These are phyloP conservation scores for Penicillium bovifimosum DNA, from an alignment of 495 filamentous ascomycete species.

Conservation along the genomic window DNA sequence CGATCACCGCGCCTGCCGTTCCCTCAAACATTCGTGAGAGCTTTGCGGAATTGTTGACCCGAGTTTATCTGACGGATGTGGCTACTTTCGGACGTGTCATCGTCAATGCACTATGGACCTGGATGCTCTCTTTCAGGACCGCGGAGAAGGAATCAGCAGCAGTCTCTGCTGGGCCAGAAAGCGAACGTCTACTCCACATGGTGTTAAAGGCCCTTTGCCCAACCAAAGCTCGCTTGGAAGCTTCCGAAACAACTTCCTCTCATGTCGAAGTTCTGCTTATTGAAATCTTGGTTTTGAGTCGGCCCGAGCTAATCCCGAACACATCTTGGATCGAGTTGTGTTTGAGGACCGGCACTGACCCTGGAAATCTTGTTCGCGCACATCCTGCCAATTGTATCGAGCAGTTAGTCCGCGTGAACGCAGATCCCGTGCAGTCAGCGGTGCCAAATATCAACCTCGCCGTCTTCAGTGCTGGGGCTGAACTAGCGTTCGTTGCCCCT, in stretches of 20 bases:
- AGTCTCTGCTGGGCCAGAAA: constrained; percentile 59
- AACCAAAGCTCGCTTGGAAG: constrained; percentile 31
- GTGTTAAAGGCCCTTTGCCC: constrained; percentile 70
- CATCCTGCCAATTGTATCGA: constrained; percentile 45
- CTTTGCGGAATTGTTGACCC: constrained; percentile 52
- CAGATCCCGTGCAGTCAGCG: constrained; percentile 38
- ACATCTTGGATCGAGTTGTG: constrained; percentile 85
- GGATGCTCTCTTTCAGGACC: constrained; percentile 59
- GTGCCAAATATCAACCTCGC: constrained; percentile 53
- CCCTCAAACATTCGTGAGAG: constrained; percentile 53
- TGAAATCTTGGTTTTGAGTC: constrained; percentile 69
- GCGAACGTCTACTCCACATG: constrained; percentile 44
- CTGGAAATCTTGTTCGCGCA: constrained; percentile 63
- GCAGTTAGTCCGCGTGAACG: constrained; percentile 35
- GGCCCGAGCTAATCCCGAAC: constrained; percentile 68
- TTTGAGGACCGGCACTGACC: constrained; percentile 71
- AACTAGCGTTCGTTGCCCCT: constrained; percentile 89
- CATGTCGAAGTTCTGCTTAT: constrained; percentile 60
- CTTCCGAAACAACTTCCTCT: constrained; percentile 33
- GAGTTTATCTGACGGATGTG: constrained; percentile 52
- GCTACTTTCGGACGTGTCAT: constrained; percentile 52
- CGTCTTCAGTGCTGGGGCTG: constrained; percentile 74
- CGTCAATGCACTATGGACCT: constrained; percentile 73
- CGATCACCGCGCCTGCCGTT: constrained; percentile 57
- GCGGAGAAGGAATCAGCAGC: constrained; percentile 76